Base-by-base conservation (phyloP, 208 protist species). In the Acanthamoeba royreba region DNA sequence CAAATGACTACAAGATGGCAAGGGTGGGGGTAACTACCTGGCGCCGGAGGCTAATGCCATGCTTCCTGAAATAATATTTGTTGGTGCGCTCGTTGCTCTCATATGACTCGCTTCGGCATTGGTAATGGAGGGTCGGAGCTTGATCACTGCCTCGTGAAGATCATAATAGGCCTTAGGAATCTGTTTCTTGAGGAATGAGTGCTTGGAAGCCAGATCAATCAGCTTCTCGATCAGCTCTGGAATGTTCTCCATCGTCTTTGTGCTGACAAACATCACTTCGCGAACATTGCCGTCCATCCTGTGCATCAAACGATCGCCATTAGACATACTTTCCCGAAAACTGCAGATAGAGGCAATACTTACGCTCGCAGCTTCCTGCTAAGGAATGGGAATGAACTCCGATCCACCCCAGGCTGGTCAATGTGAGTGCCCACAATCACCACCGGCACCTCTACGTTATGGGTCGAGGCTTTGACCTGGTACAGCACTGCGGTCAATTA, bases 101-200 rank as follows among this genome's bases (percentile, higher is more conserved):
- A 35, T 35, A 8, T n/a, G 61, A 28, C 55, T 63, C n/a, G 61
- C 61, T 66, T n/a, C n/a, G 11, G 11, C 61, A 4, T 22, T 72
- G 61, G 61, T 17, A n/a, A 35, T 17, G 8, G 61, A 72, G 49
- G 77, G 46, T 0, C 77, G 77, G 28, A 87, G 77, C 43, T 87
- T 87, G 42, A 38, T 49, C 17, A 87, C 46, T 38, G 46, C 49
- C 31, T 87, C 46, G 43, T 87, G 33, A 31, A 87, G 49, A 45
- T 87, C 77, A 45, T 87, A 55, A 45, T 87, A 87, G 77, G 46
- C 49, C 77, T 87, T 87, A 13, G 77, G 77, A 38, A 87, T 87
- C 49, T 87, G 77, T 45, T 87, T 87, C 77, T 87, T 87, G 31
- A 87, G 77, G 77, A 87, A 87, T 3, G 46, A 61, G 49, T 87